Base-by-base conservation (phyloP, 805 yeast genomes). In the Barnettozyma sp. region DNA sequence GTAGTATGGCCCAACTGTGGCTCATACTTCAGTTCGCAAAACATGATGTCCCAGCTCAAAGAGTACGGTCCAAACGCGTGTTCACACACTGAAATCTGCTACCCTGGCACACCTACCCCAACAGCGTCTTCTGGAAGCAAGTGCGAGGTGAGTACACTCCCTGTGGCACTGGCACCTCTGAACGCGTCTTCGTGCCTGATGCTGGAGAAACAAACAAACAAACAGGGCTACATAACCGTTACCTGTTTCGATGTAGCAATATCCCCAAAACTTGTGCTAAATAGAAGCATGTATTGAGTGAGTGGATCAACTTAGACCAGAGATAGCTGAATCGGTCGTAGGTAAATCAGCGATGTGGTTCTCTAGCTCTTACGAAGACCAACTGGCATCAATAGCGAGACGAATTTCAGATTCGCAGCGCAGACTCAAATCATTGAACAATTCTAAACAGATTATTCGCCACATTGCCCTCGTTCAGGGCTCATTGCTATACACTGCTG, bases 301-400 rank as follows among this genome's bases (percentile, higher is more conserved):
- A n/a, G n/a, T n/a, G n/a, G n/a, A n/a, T n/a, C n/a, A n/a, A n/a
- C 28, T n/a, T 14, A 14, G 13, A 23, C 9, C 28, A 8, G 17
- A 11, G 15, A 26, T 11, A 26, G 9, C 30, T 14, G 7, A 7
- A 14, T 6, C 14, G 22, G 11, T 11, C 22, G 9, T 26, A 26
- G 15, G 11, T 18, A 6, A 17, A 16, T 16, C 32, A 20, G n/a
- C 10, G n/a, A 29, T 29, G 32, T 29, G 32, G 32, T 29, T 29
- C 17, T 29, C 32, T 6, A 18, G 24, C 14, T 29, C 32, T 14
- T 29, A 29, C 46, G 77, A 71, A 39, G 60, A 56, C 39, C 65
- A 66, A 22, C 52, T 71, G 26, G 60, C 66, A 15, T 28, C 44
- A 3, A 36, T 71, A 10, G 55, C 73, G 0, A 52, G 50, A 3